Conservation (phyloP, 441 rosid genomes). For the Populus trichocarpa region DNA sequence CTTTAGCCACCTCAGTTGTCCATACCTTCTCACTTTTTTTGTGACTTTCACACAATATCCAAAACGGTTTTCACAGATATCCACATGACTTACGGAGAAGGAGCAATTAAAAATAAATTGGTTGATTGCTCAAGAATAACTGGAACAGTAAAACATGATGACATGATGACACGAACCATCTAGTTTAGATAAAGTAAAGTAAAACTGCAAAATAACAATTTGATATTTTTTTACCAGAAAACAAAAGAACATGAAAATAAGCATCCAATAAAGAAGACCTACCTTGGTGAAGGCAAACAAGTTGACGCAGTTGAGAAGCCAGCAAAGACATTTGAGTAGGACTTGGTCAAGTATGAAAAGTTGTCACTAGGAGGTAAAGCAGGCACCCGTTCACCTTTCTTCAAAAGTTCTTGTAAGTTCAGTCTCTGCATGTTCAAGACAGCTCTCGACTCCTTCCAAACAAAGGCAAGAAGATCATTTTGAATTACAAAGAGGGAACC, state of each 20-base stretch:
- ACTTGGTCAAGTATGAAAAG: slow-evolving; percentile 78
- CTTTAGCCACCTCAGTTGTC: neutral
- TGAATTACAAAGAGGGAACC: slow-evolving; percentile 64
- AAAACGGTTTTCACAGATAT: neutral
- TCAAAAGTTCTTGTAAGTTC: slow-evolving; percentile 63
- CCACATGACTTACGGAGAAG: neutral
- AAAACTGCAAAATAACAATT: neutral
- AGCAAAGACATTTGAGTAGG: slow-evolving; percentile 77
- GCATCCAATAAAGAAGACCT: slow-evolving; percentile 1
- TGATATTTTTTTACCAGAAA: neutral
- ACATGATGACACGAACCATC: neutral
- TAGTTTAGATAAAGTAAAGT: neutral
- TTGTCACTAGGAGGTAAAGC: slow-evolving; percentile 63
- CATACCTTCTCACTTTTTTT: neutral
- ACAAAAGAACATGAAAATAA: neutral
- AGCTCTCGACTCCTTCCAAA: slow-evolving; percentile 76
- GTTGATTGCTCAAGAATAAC: neutral
- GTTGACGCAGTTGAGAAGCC: slow-evolving; percentile 47
- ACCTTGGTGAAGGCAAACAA: slow-evolving; percentile 50
- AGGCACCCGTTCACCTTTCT: slow-evolving; percentile 67
- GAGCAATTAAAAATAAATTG: neutral
- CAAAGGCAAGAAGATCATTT: slow-evolving; percentile 66
- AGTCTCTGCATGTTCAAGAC: slow-evolving; percentile 81
- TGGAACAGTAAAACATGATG: neutral
- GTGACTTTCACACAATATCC: neutral